Base-by-base conservation (phyloP, 257 asterid genomes). In the Ballota nigra region DNA sequence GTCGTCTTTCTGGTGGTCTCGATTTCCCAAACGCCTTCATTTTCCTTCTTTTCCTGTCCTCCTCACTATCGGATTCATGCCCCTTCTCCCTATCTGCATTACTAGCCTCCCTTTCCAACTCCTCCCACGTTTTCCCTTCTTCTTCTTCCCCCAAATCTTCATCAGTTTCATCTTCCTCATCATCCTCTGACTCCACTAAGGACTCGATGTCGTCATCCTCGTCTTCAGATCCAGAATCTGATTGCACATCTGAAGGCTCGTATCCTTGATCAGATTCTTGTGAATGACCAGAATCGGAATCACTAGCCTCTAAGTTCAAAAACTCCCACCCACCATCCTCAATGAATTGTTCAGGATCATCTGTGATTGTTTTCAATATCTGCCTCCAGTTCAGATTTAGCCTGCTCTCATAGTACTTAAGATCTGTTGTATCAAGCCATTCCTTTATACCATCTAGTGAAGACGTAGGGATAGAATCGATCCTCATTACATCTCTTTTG, bases 301-400 rank as follows among this genome's bases (percentile, higher is more conserved):
- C 90, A 18, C 80, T 76, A 6, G 77, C 93, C 65, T 87, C 93
- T 78, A 85, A 22, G 78, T 87, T 87, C 86, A 87, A 71, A 70
- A 85, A 87, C 58, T 87, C 93, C 93, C 93, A 87, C 2, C 93
- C 93, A 34, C 90, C 90, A 28, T 79, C 78, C 9, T 85, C 90
- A 6, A 87, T 68, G 65, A 87, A 87, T 26, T 79, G 79, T 43
- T 85, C 77, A 2, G 90, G 90, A 49, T 83, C 87, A 18, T 81
- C 88, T 0, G 74, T 80, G 55, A 87, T 87, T 23, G 80, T 80
- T 34, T 85, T 87, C 31, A 87, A 49, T 33, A 85, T 87, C 5
- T 67, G 85, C 6, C 83, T 67, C 93, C 93, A 87, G 71, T 83
- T 85, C 4, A 87, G 81, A 77, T 87, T 87, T 43, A 87, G 79